Percentiles rank a stretch among this genome's conserved stretches.
These are phyloP conservation scores for Fraxinus quadrangulata DNA, from an alignment of 257 asterid species.

Conservation along the genomic window DNA sequence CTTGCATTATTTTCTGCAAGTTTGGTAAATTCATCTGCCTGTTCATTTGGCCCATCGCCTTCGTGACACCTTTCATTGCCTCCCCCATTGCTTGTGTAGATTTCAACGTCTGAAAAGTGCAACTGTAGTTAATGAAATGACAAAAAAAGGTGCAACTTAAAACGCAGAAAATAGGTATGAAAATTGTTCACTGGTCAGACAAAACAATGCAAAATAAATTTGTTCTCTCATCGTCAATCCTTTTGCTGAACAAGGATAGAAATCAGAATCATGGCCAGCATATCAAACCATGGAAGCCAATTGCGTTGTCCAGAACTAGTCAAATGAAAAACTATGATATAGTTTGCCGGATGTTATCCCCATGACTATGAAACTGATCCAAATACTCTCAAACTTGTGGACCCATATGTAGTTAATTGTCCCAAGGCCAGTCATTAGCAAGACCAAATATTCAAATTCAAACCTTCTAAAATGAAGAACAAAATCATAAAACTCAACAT, in stretches of 20 bases:
- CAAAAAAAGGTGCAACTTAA: not conserved
- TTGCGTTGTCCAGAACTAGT: not conserved
- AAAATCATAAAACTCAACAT: not conserved
- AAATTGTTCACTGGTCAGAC: slow-evolving; percentile 1
- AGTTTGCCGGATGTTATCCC: not conserved
- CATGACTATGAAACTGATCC: not conserved
- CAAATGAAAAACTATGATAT: not conserved
- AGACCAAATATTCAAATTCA: not conserved
- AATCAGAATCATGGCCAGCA: not conserved
- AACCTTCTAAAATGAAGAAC: not conserved
- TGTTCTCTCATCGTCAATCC: not conserved
- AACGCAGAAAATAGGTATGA: not conserved
- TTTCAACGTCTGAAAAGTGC: slow-evolving; percentile 67
- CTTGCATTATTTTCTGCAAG: slow-evolving; percentile 96
- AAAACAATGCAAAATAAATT: not conserved
- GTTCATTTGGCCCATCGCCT: slow-evolving; percentile 99
- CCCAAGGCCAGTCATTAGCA: not conserved
- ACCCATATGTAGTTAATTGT: not conserved
- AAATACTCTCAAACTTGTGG: not conserved
- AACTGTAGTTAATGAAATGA: not conserved
- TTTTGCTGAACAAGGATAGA: not conserved
- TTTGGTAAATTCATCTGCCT: slow-evolving; percentile 98
- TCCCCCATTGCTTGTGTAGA: slow-evolving; percentile 99
- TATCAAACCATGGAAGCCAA: not conserved
- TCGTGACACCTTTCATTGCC: slow-evolving; percentile 99